Conservation (phyloP, 2,329 filamentous ascomycete genomes). For the Penicillium sp. region DNA sequence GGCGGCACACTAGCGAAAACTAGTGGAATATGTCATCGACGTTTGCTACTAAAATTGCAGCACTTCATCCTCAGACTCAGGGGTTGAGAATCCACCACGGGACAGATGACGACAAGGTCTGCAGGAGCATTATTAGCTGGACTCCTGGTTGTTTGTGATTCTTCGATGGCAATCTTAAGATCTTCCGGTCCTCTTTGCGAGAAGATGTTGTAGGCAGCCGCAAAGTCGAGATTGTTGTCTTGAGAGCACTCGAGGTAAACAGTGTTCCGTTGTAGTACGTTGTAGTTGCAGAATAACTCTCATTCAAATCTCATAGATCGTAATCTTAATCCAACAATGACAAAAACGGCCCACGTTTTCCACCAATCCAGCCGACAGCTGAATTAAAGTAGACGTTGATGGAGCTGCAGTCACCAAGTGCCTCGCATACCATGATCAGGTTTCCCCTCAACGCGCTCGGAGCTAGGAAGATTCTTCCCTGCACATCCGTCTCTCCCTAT, state of each 20-base stretch:
- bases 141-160: neutral
- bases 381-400: conserved; percentile 12
- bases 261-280: neutral
- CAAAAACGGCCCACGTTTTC: conserved; percentile 18
- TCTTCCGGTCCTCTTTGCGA: neutral
- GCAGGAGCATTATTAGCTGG: neutral
- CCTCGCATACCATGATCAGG: neutral
- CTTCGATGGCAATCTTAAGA: neutral
- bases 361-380: conserved; percentile 6
- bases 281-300: neutral
- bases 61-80: conserved; percentile 14
- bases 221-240: neutral
- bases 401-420: conserved; percentile 5
- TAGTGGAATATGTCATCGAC: conserved; percentile 24
- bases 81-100: conserved; percentile 19
- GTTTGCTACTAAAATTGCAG: conserved; percentile 15
- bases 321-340: conserved; percentile 8
- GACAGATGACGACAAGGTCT: neutral
- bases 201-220: neutral
- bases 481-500: neutral
- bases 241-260: neutral
- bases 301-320: conserved; percentile 2
- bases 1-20: conserved; percentile 16
- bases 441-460: conserved; percentile 5
- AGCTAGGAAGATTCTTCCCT: conserved; percentile 4